Base-by-base conservation (phyloP, 2,329 filamentous ascomycete species). In the Microsporum canis region DNA sequence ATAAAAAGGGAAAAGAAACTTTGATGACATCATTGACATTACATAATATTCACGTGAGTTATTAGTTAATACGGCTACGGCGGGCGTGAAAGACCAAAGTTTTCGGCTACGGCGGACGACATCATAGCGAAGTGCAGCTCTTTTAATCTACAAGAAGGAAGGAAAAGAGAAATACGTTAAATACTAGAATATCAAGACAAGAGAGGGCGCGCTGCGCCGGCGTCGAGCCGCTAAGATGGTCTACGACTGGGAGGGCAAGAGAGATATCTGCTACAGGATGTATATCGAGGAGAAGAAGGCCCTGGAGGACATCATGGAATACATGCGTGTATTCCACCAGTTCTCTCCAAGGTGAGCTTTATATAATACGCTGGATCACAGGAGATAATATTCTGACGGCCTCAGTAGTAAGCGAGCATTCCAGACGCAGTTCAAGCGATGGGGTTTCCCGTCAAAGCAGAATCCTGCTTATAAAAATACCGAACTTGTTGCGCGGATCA, bases 391-490 rank as follows among this genome's bases (percentile, higher is more conserved):
- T n/a, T 41, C 27, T 27, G 4, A 60, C 51, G 23, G 27, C 10
- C 57, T 6, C 27, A n/a, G 39, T 73, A 88, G 88, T 72, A 89
- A 89, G 77, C 85, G 88, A 63, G 85, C 86, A 49, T 89, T 87
- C 64, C 88, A 90, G 72, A 84, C 80, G 2, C 87, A 90, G 66
- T 89, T 91, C 73, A 87, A 85, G 69, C 80, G 84, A 71, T 94
- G 89, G 89, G 82, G 84, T 5, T 92, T 94, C 66, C 88, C 88
- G 12, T 83, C 81, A 62, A 89, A 89, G 71, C 84, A 88, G 66
- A 84, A 86, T 63, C 84, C 85, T 0, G 84, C 85, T 1, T 83
- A 90, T 69, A 88, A 87, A 68, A 87, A 90, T 70, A 77, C 79
- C 12, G 77, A 77, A 29, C 80, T 92, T 5, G 83, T 88, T 45